Percentiles rank a stretch among this genome's conserved stretches.
These are phyloP conservation scores for Diplodia mutila DNA, from an alignment of 2,329 filamentous ascomycete genomes.

Conservation along the genomic window DNA sequence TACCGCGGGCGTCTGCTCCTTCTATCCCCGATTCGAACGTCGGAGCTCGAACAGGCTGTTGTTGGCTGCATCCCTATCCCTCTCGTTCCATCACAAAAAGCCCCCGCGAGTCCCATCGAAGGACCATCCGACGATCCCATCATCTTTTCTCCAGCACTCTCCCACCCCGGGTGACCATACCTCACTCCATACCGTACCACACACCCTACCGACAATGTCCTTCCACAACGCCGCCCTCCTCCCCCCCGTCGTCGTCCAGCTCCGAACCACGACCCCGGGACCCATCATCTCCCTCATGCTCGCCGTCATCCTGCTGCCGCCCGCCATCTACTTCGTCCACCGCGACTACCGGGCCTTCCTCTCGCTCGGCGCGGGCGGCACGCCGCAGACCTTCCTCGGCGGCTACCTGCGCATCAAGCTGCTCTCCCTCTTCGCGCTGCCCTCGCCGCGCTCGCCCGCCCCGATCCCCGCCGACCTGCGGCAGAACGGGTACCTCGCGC, in stretches of 20 bases:
- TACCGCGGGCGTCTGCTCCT: too few species aligned
- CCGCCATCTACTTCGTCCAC: slow-evolving; percentile 51
- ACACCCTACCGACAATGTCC: not conserved
- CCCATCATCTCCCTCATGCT: slow-evolving; percentile 31
- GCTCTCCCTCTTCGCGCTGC: slow-evolving; percentile 71
- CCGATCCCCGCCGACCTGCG: slow-evolving; percentile 55
- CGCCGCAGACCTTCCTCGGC: slow-evolving; percentile 66
- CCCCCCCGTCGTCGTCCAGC: not conserved
- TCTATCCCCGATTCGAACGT: too few species aligned
- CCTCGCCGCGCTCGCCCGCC: slow-evolving; percentile 68
- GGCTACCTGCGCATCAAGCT: slow-evolving; percentile 76
- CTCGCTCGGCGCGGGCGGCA: slow-evolving; percentile 78
- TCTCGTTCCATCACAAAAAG: not conserved
- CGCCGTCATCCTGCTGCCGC: slow-evolving; percentile 24
- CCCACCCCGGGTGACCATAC: not conserved
- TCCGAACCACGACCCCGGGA: not conserved
- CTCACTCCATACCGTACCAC: not conserved
- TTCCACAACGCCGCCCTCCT: not conserved
- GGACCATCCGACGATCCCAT: not conserved
- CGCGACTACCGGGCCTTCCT: slow-evolving; percentile 78
- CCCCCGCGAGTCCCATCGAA: not conserved
- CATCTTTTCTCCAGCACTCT: not conserved
- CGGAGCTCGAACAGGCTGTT: not conserved
- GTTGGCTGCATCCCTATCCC: not conserved
- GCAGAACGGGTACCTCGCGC: slow-evolving; percentile 61